Conservation (phyloP, 2,329 filamentous ascomycete species). For the Ophiostoma triangulosporum region DNA sequence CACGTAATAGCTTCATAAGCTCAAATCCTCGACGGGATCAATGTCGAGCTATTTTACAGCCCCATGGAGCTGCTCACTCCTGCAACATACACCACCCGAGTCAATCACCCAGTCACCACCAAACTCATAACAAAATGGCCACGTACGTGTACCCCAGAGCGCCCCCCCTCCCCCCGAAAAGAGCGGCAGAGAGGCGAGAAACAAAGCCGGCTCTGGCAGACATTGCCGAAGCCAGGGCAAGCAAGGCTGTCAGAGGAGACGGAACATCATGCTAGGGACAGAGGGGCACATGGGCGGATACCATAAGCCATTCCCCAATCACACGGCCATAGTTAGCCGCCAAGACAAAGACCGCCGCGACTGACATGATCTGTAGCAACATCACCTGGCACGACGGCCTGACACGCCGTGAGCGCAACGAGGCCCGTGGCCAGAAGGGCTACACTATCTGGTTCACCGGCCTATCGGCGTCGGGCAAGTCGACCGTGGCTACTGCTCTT, state of each 20-base stretch:
- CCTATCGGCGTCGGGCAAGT: slow-evolving; percentile 91
- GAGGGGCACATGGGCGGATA: not conserved
- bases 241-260: not conserved
- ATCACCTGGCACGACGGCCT: slow-evolving; percentile 83
- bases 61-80: not conserved
- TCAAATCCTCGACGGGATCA: not conserved
- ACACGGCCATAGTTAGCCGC: too few relatives aligned
- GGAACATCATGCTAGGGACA: not conserved
- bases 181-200: not conserved
- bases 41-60: not conserved
- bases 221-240: not conserved
- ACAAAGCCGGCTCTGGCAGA: too few relatives aligned
- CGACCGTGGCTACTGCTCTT: slow-evolving; percentile 88
- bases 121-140: not conserved
- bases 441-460: slow-evolving; percentile 98
- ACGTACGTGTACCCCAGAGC: not conserved
- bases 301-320: too few relatives aligned
- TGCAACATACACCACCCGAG: not conserved
- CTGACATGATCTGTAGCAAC: slow-evolving; percentile 43
- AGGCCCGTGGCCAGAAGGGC: slow-evolving; percentile 67
- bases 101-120: not conserved
- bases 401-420: slow-evolving; percentile 62
- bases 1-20: not conserved
- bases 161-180: too few relatives aligned
- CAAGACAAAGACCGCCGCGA: not conserved